These are phyloP conservation scores for Kazachstania taianensis DNA, from an alignment of 805 yeast species.

Conservation along the genomic window DNA sequence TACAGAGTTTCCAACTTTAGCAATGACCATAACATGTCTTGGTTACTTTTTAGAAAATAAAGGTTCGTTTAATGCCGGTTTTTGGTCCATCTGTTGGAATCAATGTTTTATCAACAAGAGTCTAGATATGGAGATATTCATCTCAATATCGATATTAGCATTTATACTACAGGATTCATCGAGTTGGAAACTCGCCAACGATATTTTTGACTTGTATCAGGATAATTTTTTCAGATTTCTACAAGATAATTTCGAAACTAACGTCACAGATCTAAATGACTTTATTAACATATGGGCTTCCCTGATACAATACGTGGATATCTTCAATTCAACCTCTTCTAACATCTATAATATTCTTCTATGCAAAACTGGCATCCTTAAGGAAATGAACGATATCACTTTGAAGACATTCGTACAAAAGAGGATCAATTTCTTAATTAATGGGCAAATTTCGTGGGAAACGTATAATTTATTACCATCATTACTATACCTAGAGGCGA, in stretches of 20 bases:
- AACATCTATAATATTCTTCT: constrained; percentile 3
- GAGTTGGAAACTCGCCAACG: neutral
- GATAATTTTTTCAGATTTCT: constrained; percentile 2
- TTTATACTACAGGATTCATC: neutral
- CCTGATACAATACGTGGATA: constrained; percentile 1
- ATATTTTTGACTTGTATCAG: constrained; percentile 3
- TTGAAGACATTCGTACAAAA: neutral
- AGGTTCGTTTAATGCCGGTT: neutral
- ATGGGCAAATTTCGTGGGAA: neutral
- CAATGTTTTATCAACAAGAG: neutral
- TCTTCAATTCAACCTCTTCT: constrained; percentile 5
- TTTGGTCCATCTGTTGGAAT: constrained; percentile 2
- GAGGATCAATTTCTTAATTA: neutral
- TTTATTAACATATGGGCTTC: constrained; percentile 6
- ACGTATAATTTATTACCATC: constrained; percentile 1
- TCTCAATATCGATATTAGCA: neutral
- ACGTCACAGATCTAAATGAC: neutral
- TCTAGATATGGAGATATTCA: too few species aligned
- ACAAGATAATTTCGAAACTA: too few species aligned
- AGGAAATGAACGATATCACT: neutral
- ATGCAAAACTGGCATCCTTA: neutral
- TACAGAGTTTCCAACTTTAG: neutral
- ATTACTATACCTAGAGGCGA: constrained; percentile 2
- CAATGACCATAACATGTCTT: neutral
- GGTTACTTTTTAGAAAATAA: neutral